Conservation (phyloP, 2,329 filamentous ascomycete genomes). For the Scytalidium sp. region DNA sequence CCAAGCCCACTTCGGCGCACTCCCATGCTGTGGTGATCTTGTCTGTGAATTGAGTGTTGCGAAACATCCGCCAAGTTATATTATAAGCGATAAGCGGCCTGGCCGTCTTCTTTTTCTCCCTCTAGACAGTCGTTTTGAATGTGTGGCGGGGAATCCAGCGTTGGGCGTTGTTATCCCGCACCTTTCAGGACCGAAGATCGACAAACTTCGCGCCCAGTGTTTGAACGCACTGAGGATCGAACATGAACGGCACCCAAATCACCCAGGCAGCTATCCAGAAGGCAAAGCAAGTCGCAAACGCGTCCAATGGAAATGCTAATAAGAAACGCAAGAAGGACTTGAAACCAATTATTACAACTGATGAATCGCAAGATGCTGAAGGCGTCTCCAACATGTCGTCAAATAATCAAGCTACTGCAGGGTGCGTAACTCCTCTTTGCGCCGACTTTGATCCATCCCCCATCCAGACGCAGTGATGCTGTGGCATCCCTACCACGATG, state of each 20-base stretch:
- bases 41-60: neutral
- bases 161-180: neutral
- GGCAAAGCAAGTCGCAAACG: conserved; percentile 52
- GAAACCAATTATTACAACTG: conserved; percentile 59
- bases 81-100: neutral
- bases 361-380: conserved; percentile 36
- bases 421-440: conserved; percentile 26
- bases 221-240: conserved; percentile 2
- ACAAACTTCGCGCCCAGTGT: neutral
- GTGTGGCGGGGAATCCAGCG: neutral
- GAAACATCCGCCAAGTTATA: neutral
- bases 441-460: conserved; percentile 2
- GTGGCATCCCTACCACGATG: conserved; percentile 16
- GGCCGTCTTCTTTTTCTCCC: neutral
- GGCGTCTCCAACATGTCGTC: conserved; percentile 22
- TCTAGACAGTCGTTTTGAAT: neutral
- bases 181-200: neutral
- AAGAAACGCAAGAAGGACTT: conserved; percentile 60
- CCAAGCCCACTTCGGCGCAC: neutral
- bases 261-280: conserved; percentile 50
- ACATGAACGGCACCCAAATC: conserved; percentile 30
- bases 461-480: conserved; percentile 5
- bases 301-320: conserved; percentile 32
- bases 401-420: conserved; percentile 28
- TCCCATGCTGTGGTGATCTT: neutral